These are phyloP conservation scores for Podaxis pistillaris DNA, from an alignment of 768 basidiomycete genomes.

Conservation along the genomic window DNA sequence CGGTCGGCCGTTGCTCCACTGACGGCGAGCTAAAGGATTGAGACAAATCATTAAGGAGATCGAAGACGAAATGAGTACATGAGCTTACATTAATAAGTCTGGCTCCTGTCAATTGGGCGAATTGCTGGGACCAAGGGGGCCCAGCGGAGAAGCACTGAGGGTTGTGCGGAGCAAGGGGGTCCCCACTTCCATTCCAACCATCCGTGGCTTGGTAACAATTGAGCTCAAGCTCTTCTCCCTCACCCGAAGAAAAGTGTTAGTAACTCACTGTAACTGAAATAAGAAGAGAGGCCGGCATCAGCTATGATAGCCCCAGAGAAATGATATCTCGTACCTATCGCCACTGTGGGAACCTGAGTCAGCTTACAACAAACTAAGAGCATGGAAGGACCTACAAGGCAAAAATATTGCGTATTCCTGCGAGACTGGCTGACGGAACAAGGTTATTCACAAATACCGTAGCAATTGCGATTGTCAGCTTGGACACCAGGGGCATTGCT, in stretches of 20 bases:
- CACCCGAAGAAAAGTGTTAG: not conserved
- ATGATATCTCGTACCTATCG: not conserved
- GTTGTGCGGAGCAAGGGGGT: slow-evolving; percentile 19
- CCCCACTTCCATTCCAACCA: slow-evolving; percentile 21
- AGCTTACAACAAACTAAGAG: not conserved
- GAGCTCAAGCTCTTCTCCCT: not conserved
- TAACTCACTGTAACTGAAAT: slow-evolving; percentile 6
- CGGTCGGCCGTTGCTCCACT: slow-evolving; percentile 21
- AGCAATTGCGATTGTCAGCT: not conserved
- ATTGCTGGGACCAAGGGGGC: slow-evolving; percentile 22
- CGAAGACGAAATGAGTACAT: not conserved
- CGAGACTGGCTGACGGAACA: not conserved
- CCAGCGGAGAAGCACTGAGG: slow-evolving; percentile 21
- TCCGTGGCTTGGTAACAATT: slow-evolving; percentile 14
- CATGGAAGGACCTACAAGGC: not conserved
- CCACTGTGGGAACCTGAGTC: not conserved
- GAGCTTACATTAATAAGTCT: slow-evolving; percentile 19
- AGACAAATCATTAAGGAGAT: not conserved
- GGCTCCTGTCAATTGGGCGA: slow-evolving; percentile 17
- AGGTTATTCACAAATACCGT: not conserved
- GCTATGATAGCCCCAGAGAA: not conserved
- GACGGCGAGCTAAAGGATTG: slow-evolving; percentile 19
- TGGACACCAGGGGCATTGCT: not conserved
- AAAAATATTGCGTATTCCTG: slow-evolving; percentile 4
- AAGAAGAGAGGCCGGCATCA: not conserved